These are phyloP conservation scores for Monosporascus sp. DNA, from an alignment of 2,329 filamentous ascomycete species.

Conservation along the genomic window DNA sequence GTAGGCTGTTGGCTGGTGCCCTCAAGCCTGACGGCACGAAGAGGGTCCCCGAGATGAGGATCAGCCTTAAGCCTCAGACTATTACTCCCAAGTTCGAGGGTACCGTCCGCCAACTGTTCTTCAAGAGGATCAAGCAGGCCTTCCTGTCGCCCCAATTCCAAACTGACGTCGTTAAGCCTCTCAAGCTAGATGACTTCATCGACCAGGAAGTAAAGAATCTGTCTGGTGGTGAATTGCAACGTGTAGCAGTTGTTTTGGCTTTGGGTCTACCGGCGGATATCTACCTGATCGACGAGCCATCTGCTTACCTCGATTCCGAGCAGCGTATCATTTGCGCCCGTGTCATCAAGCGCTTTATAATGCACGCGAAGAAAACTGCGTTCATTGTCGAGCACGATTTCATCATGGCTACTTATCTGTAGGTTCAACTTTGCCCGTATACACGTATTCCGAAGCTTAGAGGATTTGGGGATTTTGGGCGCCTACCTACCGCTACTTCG, in stretches of 20 bases:
- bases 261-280: slow-evolving; percentile 95
- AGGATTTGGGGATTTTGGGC: too few relatives aligned
- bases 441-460: neutral
- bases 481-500: too few relatives aligned
- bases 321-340: slow-evolving; percentile 96
- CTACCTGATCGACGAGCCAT: slow-evolving; percentile 97
- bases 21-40: slow-evolving; percentile 80
- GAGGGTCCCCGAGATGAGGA: slow-evolving; percentile 87
- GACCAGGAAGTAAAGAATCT: slow-evolving; percentile 99
- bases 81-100: slow-evolving; percentile 98
- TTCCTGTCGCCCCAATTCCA: slow-evolving; percentile 98
- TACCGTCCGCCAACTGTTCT: slow-evolving; percentile 95
- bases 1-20: slow-evolving; percentile 87
- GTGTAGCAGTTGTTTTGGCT: slow-evolving; percentile 96
- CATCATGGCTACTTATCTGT: slow-evolving; percentile 72
- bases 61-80: slow-evolving; percentile 99
- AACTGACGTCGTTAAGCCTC: slow-evolving; percentile 98
- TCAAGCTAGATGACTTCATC: slow-evolving; percentile 98
- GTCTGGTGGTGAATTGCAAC: slow-evolving; percentile 98
- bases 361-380: slow-evolving; percentile 99
- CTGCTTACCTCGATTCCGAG: slow-evolving; percentile 95
- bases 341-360: slow-evolving; percentile 99
- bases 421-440: neutral
- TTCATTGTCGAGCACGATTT: slow-evolving; percentile 99
- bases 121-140: slow-evolving; percentile 98